These are phyloP conservation scores for Smithsoniella earleae DNA, from an alignment of 163 green algal species.

Conservation along the genomic window DNA sequence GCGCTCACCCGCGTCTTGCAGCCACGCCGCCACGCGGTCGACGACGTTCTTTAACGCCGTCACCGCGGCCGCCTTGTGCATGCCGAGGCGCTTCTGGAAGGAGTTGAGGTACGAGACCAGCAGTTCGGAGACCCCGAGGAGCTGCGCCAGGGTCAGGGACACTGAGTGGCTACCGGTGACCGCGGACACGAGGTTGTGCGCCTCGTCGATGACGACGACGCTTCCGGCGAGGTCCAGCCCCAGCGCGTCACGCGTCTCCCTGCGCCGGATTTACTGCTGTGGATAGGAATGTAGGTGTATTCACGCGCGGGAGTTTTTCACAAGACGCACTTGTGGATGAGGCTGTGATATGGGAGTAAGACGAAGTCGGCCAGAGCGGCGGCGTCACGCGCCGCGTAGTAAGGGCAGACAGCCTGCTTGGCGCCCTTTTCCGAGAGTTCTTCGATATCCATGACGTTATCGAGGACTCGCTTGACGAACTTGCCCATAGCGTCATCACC, in stretches of 20 bases:
- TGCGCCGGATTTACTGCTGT: too few species aligned
- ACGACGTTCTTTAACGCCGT: not conserved
- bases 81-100: conserved; percentile 59
- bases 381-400: conserved; percentile 71
- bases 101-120: conserved; percentile 66
- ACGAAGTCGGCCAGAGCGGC: conserved; percentile 72
- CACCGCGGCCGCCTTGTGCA: conserved; percentile 2
- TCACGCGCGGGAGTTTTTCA: not conserved
- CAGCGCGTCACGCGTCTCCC: conserved; percentile 61
- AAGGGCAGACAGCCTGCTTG: conserved; percentile 61
- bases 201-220: conserved; percentile 87
- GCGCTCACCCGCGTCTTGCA: too few species aligned
- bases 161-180: conserved; percentile 57
- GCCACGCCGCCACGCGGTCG: conserved; percentile 10
- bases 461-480: conserved; percentile 50
- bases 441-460: conserved; percentile 67
- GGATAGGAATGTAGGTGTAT: not conserved
- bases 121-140: conserved; percentile 38
- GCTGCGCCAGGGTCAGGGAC: conserved; percentile 6
- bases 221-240: conserved; percentile 47
- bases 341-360: conserved; percentile 69
- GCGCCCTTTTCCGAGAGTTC: conserved; percentile 53
- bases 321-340: conserved; percentile 39
- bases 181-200: conserved; percentile 86
- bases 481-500: conserved; percentile 7